Base-by-base conservation (phyloP, 306 rosid species). In the Adenanthera pavonina region DNA sequence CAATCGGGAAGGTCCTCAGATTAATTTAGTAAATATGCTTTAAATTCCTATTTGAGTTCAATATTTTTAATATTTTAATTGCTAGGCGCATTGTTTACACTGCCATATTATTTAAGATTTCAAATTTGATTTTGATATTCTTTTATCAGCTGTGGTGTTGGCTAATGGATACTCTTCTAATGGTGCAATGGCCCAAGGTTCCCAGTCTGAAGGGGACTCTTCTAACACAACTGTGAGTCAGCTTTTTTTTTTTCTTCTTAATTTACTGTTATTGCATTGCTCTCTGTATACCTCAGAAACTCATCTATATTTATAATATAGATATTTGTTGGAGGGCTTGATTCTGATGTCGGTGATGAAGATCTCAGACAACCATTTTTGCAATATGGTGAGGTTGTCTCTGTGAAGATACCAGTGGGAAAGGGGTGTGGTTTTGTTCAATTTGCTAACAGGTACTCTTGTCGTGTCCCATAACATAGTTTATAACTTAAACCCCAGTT, bases 351-450 rank as follows among this genome's bases (percentile, higher is more conserved):
- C 72, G 82, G 74, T 69, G 95, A 89, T 78, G 93, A 91, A 74
- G 92, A 86, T 78, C 95, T 91, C 16, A 85, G 87, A 80, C 95
- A 86, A 56, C 86, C 90, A 13, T 89, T 91, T 86, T 84, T 86
- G 62, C 83, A 88, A 34, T 91, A 86, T 48, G 95, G 95, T 77
- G 95, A 89, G 57, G 85, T 89, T 85, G 69, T 89, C 62, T 91
- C 95, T 33, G 95, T 91, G 79, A 91, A 91, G 81, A 91, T 91
- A 62, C 95, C 95, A 0, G 77, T 83, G 17, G 92, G 92, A 72
- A 91, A 91, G 80, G 95, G 93, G 59, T 91, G 95, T 72, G 93
- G 95, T 47, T 91, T 91, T 88, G 93, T 91, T 82, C 95, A 91
- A 80, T 91, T 89, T 79, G 91, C 91, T 64, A 81, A 83, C 68